A percentile compares a stretch with the other conserved stretches of the same genome.
phyloP scores from a whole-genome alignment of 1,284 basidiomycete genomes.

The Sutorius eximius region DNA sequence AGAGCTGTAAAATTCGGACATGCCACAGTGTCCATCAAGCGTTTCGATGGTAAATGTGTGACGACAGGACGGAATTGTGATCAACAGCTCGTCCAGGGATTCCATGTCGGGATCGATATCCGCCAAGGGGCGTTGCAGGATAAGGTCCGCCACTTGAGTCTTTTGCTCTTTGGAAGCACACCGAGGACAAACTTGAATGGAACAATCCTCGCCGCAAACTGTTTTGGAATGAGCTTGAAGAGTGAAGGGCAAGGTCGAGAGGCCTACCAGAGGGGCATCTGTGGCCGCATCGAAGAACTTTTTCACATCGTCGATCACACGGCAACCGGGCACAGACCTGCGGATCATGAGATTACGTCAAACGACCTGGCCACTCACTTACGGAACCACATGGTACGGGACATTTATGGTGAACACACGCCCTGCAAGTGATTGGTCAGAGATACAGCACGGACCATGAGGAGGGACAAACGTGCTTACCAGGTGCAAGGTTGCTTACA shows the following conservation, averaged over 20 bases:
- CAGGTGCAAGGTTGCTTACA: constrained; percentile 65
- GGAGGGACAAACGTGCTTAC: constrained; percentile 31
- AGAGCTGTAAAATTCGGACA: constrained; percentile 53
- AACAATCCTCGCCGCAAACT: constrained; percentile 73
- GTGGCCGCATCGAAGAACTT: constrained; percentile 57
- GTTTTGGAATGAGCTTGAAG: constrained; percentile 2
- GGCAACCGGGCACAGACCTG: constrained; percentile 70
- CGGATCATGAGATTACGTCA: background rate
- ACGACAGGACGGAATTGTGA: constrained; percentile 59
- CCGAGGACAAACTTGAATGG: constrained; percentile 51
- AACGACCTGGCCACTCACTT: constrained; percentile 26
- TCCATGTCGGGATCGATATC: constrained; percentile 49
- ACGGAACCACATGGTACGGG: constrained; percentile 72
- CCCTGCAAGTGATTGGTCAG: constrained; percentile 35
- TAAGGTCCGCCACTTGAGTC: constrained; percentile 54
- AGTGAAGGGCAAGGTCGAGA: background rate
- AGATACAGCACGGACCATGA: background rate
- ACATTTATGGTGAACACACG: constrained; percentile 55
- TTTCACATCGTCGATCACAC: constrained; percentile 57
- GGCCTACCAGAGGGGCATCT: constrained; percentile 64
- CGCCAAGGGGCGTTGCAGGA: constrained; percentile 51
- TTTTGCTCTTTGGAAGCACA: constrained; percentile 48
- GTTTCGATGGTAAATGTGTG: constrained; percentile 75
- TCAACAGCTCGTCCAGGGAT: constrained; percentile 51
- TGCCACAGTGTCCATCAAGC: constrained; percentile 58